Evolutionary conservation across 2,329 filamentous ascomycete genomes (phyloP).

Genomic region (Chaetomium strumarium): DNA sequence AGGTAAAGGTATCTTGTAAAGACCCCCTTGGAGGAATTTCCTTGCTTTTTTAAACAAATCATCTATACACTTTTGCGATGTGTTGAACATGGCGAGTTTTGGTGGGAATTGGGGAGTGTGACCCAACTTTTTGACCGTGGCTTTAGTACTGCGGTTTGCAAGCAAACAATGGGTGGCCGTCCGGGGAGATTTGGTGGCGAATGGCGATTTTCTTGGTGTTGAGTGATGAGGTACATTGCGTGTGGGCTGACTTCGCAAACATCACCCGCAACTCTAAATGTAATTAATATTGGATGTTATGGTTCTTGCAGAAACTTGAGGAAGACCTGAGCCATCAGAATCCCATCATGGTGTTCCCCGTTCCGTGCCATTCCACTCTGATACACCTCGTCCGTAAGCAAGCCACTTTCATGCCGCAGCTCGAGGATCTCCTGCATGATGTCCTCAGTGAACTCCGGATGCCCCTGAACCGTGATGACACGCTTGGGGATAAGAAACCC

Average conservation of each 20-base stretch:
- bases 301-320: constrained; percentile 65
- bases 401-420: constrained; percentile 56
- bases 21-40: too few relatives aligned
- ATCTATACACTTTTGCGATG: too few relatives aligned
- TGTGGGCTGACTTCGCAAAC: not conserved
- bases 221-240: too few relatives aligned
- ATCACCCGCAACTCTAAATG: not conserved
- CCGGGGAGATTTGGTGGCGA: constrained; percentile 2
- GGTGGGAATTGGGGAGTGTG: too few relatives aligned
- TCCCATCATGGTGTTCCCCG: constrained; percentile 66
- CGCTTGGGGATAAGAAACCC: constrained; percentile 65
- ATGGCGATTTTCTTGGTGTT: constrained; percentile 9
- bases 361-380: constrained; percentile 63
- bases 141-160: too few relatives aligned
- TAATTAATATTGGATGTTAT: not conserved
- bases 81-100: too few relatives aligned
- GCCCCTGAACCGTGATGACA: constrained; percentile 75
- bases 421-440: constrained; percentile 66
- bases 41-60: too few relatives aligned
- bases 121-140: too few relatives aligned
- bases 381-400: constrained; percentile 65
- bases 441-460: constrained; percentile 72
- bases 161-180: not conserved
- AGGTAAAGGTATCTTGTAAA: too few relatives aligned
- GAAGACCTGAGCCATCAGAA: constrained; percentile 68